Conservation (phyloP, 257 asterid species). For the Prunella vulgaris region DNA sequence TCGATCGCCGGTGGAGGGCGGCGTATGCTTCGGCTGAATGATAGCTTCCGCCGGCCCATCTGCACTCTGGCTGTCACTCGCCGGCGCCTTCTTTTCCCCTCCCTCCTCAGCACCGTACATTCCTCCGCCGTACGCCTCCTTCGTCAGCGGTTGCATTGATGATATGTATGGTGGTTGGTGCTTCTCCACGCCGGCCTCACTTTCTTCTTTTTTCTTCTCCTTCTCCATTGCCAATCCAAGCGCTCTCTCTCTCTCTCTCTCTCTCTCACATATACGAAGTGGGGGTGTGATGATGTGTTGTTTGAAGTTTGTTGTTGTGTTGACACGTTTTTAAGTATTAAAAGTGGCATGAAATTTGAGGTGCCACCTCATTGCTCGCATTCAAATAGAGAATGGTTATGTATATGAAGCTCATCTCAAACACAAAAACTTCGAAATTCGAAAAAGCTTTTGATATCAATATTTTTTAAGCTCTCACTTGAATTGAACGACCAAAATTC, state of each 20-base stretch:
- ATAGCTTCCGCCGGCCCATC: constrained; percentile 60
- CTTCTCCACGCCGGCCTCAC: constrained; percentile 8
- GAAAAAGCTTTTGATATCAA: no score
- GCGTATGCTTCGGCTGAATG: constrained; percentile 46
- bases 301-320: neutral
- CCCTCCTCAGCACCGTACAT: constrained; percentile 58
- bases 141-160: constrained; percentile 46
- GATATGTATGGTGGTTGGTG: constrained; percentile 48
- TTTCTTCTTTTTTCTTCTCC: constrained; percentile 11
- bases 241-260: neutral
- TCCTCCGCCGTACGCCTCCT: constrained; percentile 80
- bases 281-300: neutral
- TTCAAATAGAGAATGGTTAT: neutral
- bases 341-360: neutral
- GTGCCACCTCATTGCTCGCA: neutral
- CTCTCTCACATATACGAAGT: neutral
- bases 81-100: constrained; percentile 21
- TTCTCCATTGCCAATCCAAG: constrained; percentile 22
- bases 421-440: neutral
- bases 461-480: no score
- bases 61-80: constrained; percentile 73
- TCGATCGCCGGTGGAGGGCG: constrained; percentile 70
- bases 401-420: no score
- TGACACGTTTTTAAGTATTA: constrained; percentile 13
- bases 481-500: no score